Conservation (phyloP, 1,139 yeast species). For the Magnusiomyces tetraspermus region DNA sequence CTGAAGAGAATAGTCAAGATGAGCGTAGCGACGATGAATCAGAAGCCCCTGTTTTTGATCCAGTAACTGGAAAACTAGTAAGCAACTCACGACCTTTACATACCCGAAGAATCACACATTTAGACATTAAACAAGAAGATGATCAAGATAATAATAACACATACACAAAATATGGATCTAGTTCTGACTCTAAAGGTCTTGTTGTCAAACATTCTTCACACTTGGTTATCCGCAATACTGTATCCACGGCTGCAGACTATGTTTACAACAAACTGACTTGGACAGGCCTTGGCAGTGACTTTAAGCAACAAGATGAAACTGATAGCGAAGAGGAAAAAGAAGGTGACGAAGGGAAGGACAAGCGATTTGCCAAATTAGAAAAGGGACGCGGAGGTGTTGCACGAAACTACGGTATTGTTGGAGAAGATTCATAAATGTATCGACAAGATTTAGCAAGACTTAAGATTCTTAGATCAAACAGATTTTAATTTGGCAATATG, state of each 20-base stretch:
- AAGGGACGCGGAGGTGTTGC: constrained; percentile 85
- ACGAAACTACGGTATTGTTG: constrained; percentile 54
- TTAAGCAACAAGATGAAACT: constrained; percentile 27
- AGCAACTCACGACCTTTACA: constrained; percentile 68
- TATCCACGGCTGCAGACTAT: constrained; percentile 78
- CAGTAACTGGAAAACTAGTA: constrained; percentile 72
- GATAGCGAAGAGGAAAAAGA: constrained; percentile 37
- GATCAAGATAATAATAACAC: constrained; percentile 15
- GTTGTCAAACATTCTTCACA: constrained; percentile 52
- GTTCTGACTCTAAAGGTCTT: constrained; percentile 35
- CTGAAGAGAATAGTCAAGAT: constrained; percentile 21
- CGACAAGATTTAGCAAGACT: not conserved
- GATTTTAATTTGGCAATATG: too few species aligned
- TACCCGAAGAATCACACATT: constrained; percentile 41
- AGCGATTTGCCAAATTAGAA: constrained; percentile 48
- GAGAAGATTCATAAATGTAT: not conserved
- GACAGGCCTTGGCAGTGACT: constrained; percentile 91
- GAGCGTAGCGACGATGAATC: constrained; percentile 39
- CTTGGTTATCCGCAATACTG: constrained; percentile 62
- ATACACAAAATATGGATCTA: too few species aligned
- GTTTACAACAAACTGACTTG: constrained; percentile 61
- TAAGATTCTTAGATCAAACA: not conserved
- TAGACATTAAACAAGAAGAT: constrained; percentile 43
- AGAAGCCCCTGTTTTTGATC: constrained; percentile 76
- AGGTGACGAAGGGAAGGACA: constrained; percentile 35